Evolutionary conservation across 1,139 yeast genomes (phyloP).

Genomic region (Debaryomycetaceae sp.): DNA sequence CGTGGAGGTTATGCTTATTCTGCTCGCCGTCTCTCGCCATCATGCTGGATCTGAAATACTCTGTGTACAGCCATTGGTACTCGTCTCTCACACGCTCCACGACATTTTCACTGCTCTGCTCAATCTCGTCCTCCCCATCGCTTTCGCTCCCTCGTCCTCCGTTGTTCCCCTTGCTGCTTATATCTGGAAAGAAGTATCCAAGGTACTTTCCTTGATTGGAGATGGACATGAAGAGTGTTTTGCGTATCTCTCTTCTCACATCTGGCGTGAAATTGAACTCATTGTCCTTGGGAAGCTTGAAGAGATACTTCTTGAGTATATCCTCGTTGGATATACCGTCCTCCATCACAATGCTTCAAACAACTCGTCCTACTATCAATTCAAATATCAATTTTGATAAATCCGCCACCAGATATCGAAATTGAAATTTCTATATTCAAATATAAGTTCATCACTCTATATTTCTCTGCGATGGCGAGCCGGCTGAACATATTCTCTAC

Average conservation of each 20-base stretch:
- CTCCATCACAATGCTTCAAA: slow-evolving; percentile 2
- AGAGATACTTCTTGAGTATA: slow-evolving; percentile 25
- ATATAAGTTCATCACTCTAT: neutral
- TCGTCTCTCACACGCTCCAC: slow-evolving; percentile 27
- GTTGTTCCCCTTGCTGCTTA: neutral
- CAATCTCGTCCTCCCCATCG: neutral
- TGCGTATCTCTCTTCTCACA: slow-evolving; percentile 41
- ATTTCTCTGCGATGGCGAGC: neutral
- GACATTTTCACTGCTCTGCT: slow-evolving; percentile 6
- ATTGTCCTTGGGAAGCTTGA: slow-evolving; percentile 29
- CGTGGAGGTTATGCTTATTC: slow-evolving; percentile 31
- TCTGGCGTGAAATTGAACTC: slow-evolving; percentile 33
- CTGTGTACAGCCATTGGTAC: slow-evolving; percentile 33
- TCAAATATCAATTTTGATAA: neutral
- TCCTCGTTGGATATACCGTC: slow-evolving; percentile 3
- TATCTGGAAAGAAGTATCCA: slow-evolving; percentile 46
- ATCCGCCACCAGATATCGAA: slow-evolving; percentile 4
- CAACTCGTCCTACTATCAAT: neutral
- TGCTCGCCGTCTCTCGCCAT: slow-evolving; percentile 16
- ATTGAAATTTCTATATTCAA: neutral
- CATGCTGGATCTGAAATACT: slow-evolving; percentile 15
- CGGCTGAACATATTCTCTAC: slow-evolving; percentile 12
- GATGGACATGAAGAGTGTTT: slow-evolving; percentile 49
- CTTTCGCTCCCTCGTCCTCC: slow-evolving; percentile 3
- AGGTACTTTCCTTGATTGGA: slow-evolving; percentile 49